Base-by-base conservation (phyloP, 2,329 filamentous ascomycete genomes). In the Pestalotiopsis sp. region DNA sequence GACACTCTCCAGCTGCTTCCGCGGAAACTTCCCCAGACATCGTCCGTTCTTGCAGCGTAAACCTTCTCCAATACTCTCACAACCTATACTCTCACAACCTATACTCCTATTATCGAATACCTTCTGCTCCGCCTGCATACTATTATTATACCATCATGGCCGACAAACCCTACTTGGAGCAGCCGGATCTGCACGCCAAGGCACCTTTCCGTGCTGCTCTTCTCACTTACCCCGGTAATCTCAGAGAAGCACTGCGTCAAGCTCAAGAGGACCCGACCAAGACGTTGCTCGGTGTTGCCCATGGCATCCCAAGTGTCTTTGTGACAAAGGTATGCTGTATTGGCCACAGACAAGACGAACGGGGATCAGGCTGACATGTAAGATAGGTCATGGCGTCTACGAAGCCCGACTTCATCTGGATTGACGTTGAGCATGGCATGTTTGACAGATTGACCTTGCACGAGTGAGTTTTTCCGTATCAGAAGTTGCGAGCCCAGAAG, bases 351-450 rank as follows among this genome's bases (percentile, higher is more conserved):
- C 20, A 23, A 14, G 17, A 36, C 52, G 6, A 14, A 14, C 20
- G 17, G 20, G 20, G 3, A 52, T 52, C 45, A 7, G 7, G 9
- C 38, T 55, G 9, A 49, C n/a, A 36, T 13, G 9, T 25, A 17
- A 17, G 13, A 23, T n/a, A 71, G 70, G 17, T 72, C 25, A 27
- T 71, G 13, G 70, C 70, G 3, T 70, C 68, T 3, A 41, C 71
- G 14, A 69, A 67, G 39, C 71, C 71, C 14, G 71, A 72, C 61
- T 72, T 72, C 55, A 70, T 72, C 64, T 72, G 71, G 69, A 70
- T 72, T 27, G 71, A 72, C n/a, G 67, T 69, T 7, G 70, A 72
- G 65, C 69, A 72, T 60, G 69, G 60, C 45, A 65, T 69, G 55
- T 71, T 64, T 45, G 65, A 70, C 58, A 65, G 70, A 13, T 60